A percentile compares a stretch with the other conserved stretches of the same genome.
These are phyloP conservation scores for Aureobasidium musti DNA, from an alignment of 2,329 filamentous ascomycete species.

Conservation along the genomic window DNA sequence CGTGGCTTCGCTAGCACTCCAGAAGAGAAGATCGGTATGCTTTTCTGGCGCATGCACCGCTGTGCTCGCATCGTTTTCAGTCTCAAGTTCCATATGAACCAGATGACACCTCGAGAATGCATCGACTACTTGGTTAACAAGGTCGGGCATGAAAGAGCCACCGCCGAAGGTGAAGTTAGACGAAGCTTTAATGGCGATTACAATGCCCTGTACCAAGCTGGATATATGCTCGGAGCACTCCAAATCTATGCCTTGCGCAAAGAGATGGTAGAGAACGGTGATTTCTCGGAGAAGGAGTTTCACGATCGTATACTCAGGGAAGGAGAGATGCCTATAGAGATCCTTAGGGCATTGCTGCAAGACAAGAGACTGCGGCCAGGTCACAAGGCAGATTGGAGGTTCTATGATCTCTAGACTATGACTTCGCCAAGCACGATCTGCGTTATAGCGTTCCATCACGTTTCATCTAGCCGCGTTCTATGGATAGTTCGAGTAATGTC, in stretches of 20 bases:
- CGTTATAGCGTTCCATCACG: no score
- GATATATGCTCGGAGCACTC: slow-evolving; percentile 62
- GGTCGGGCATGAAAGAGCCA: slow-evolving; percentile 61
- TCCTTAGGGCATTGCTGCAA: slow-evolving; percentile 54
- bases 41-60: slow-evolving; percentile 66
- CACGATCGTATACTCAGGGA: slow-evolving; percentile 56
- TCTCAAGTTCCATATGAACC: slow-evolving; percentile 59
- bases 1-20: slow-evolving; percentile 54
- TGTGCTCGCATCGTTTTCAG: slow-evolving; percentile 62
- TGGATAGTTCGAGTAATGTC: background rate
- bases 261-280: slow-evolving; percentile 49
- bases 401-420: slow-evolving; percentile 41
- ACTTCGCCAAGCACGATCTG: no score
- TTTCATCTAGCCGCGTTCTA: no score
- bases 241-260: slow-evolving; percentile 56
- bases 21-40: slow-evolving; percentile 58
- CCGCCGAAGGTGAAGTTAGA: slow-evolving; percentile 62
- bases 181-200: slow-evolving; percentile 60
- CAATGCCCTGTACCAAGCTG: slow-evolving; percentile 60
- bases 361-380: slow-evolving; percentile 48
- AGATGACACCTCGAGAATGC: slow-evolving; percentile 57
- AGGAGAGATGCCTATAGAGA: slow-evolving; percentile 59
- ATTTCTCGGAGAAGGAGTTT: slow-evolving; percentile 56
- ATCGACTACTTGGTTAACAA: slow-evolving; percentile 59
- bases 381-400: slow-evolving; percentile 55